These are phyloP conservation scores for Marchantia polymorpha DNA, from an alignment of 225 moss, liverwort and hornwort genomes.

Conservation along the genomic window DNA sequence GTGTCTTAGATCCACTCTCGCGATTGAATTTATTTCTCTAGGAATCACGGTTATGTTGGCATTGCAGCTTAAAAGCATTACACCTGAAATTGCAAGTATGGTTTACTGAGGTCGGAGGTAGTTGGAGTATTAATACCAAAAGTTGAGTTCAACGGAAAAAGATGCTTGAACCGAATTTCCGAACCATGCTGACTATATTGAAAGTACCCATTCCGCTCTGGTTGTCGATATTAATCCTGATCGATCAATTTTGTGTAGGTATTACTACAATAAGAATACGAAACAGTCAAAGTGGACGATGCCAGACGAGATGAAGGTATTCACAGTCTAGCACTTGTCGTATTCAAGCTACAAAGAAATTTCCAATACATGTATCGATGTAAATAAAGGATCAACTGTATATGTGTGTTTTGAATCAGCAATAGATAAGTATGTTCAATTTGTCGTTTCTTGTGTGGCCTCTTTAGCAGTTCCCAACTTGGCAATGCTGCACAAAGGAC, in stretches of 20 bases:
- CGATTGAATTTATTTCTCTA: too few relatives aligned
- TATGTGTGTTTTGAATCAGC: neutral
- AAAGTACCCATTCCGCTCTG: too few relatives aligned
- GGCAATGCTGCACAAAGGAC: neutral
- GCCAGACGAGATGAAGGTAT: constrained; percentile 99
- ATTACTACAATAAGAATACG: constrained; percentile 89
- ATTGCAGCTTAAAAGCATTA: too few relatives aligned
- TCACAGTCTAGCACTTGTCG: neutral
- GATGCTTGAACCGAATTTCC: too few relatives aligned
- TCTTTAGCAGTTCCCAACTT: neutral
- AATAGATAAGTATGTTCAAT: neutral
- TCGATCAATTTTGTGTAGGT: constrained; percentile 42
- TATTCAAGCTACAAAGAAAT: neutral
- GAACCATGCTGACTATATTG: too few relatives aligned
- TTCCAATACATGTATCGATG: neutral
- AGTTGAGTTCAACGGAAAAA: too few relatives aligned
- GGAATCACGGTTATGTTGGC: too few relatives aligned
- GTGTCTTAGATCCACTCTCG: too few relatives aligned
- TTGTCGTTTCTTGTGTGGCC: neutral
- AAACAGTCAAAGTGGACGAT: constrained; percentile 98
- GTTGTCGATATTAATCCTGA: neutral
- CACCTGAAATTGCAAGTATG: too few relatives aligned
- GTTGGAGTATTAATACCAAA: too few relatives aligned
- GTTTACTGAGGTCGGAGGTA: too few relatives aligned
- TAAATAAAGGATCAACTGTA: neutral